A percentile compares a stretch with the other conserved stretches of the same genome.
Evolutionary conservation across 225 moss, liverwort and hornwort genomes (phyloP).

Genomic region (Ulota crispa): DNA sequence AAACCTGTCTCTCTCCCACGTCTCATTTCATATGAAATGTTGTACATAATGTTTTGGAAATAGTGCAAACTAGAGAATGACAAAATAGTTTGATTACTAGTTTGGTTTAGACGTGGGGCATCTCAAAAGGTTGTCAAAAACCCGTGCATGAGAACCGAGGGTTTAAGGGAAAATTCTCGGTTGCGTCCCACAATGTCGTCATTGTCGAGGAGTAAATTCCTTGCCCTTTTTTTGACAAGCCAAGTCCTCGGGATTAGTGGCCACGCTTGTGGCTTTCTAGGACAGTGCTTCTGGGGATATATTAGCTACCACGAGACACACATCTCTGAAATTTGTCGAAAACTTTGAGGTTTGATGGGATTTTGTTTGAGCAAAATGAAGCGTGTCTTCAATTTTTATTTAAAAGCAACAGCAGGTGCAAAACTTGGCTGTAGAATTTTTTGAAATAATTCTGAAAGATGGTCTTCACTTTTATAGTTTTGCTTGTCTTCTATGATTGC

Average conservation of each 20-base stretch:
- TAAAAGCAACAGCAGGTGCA: too few species aligned
- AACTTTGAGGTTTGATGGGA: constrained; percentile 12
- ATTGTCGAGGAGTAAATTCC: constrained; percentile 22
- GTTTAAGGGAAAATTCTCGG: constrained; percentile 1
- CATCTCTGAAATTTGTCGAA: constrained; percentile 27
- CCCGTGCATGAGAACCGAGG: constrained; percentile 4
- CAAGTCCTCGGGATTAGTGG: constrained; percentile 16
- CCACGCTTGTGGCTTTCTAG: constrained; percentile 9
- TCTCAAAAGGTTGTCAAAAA: not conserved
- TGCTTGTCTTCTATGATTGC: too few species aligned
- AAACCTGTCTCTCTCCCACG: not conserved
- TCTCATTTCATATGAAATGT: not conserved
- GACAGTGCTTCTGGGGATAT: not conserved
- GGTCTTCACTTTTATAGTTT: too few species aligned
- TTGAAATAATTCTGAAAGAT: too few species aligned
- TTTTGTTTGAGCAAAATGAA: constrained; percentile 7
- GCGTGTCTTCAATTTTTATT: not conserved
- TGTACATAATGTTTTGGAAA: constrained; percentile 33
- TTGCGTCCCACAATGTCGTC: constrained; percentile 38
- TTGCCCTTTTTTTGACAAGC: constrained; percentile 3
- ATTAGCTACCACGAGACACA: constrained; percentile 3
- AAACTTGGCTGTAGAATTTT: too few species aligned
- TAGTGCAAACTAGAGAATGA: not conserved
- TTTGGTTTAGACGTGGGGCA: not conserved
- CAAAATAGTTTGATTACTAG: not conserved